Conservation (phyloP, 148 eudicot genomes). For the Amaranthus cruentus region DNA sequence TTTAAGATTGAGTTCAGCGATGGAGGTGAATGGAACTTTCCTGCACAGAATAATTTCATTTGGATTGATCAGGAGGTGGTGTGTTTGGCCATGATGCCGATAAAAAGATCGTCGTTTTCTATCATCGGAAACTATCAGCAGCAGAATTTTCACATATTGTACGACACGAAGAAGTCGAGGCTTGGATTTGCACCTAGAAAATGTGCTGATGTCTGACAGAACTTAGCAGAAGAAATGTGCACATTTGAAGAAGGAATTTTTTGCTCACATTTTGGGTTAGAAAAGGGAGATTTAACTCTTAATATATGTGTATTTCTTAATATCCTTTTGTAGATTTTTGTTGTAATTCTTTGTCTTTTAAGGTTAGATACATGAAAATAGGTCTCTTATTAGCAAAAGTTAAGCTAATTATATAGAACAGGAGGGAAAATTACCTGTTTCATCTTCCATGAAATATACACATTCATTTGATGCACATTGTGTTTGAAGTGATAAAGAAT, state of each 20-base stretch:
- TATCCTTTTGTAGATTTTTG: constrained; percentile 14
- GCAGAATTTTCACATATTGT: constrained; percentile 83
- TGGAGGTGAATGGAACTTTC: constrained; percentile 85
- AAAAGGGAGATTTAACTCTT: background rate
- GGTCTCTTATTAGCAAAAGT: constrained; percentile 5
- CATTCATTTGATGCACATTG: constrained; percentile 18
- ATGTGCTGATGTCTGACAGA: constrained; percentile 56
- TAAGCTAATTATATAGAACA: constrained; percentile 19
- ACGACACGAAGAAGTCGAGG: constrained; percentile 77
- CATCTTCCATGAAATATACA: constrained; percentile 25
- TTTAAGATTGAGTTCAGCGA: constrained; percentile 67
- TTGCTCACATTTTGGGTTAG: constrained; percentile 19
- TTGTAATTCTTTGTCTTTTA: background rate
- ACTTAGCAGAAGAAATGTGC: background rate
- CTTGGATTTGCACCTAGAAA: constrained; percentile 83
- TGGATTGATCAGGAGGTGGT: constrained; percentile 65
- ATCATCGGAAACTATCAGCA: constrained; percentile 96
- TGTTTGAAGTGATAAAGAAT: no score
- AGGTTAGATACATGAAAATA: constrained; percentile 19
- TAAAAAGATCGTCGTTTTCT: constrained; percentile 55
- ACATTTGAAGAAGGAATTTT: background rate
- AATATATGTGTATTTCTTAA: background rate
- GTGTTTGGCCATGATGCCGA: constrained; percentile 71
- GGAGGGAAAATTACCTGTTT: constrained; percentile 17
- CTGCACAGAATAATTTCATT: constrained; percentile 75